Percentiles rank a stretch among this genome's conserved stretches.
Conservation (phyloP, 179 eudicot species). For the Gypsophila paniculata region DNA sequence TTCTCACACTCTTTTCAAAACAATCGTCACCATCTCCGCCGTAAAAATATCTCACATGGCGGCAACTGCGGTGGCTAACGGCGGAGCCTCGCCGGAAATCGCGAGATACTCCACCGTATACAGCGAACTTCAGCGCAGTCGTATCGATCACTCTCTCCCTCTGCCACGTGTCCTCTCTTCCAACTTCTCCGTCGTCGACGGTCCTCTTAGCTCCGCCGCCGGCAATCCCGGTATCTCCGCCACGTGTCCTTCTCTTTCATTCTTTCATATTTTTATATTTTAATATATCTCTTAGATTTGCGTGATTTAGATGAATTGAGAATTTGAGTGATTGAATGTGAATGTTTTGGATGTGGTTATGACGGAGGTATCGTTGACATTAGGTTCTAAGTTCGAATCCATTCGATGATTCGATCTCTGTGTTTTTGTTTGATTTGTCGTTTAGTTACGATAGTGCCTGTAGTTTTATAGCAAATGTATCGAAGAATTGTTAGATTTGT, state of each 20-base stretch:
- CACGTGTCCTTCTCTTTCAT: too few relatives aligned
- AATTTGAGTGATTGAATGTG: too few relatives aligned
- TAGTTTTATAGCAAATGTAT: background rate
- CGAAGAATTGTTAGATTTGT: background rate
- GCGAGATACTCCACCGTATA: slow-evolving; percentile 59
- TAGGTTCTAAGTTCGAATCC: too few relatives aligned
- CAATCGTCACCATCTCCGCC: too few relatives aligned
- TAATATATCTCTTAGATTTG: too few relatives aligned
- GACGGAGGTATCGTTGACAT: too few relatives aligned
- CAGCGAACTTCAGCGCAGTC: slow-evolving; percentile 86
- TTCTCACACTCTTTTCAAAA: background rate
- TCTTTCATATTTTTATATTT: too few relatives aligned
- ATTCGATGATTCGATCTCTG: too few relatives aligned
- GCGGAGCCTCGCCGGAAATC: slow-evolving; percentile 27
- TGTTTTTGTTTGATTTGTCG: background rate
- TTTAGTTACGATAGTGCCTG: background rate
- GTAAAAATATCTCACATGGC: slow-evolving; percentile 36
- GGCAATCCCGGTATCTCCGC: slow-evolving; percentile 68
- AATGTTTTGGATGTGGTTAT: too few relatives aligned
- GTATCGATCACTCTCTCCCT: slow-evolving; percentile 76
- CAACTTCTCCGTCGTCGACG: slow-evolving; percentile 61
- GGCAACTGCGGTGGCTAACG: slow-evolving; percentile 50
- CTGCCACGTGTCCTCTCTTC: slow-evolving; percentile 64
- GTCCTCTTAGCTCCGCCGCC: slow-evolving; percentile 83
- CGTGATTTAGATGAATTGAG: too few relatives aligned